Evolutionary conservation across 2,329 filamentous ascomycete genomes (phyloP), one percentile per base, ranked within the genome.

Genomic region (Lasiodiplodia hormozganensis): DNA sequence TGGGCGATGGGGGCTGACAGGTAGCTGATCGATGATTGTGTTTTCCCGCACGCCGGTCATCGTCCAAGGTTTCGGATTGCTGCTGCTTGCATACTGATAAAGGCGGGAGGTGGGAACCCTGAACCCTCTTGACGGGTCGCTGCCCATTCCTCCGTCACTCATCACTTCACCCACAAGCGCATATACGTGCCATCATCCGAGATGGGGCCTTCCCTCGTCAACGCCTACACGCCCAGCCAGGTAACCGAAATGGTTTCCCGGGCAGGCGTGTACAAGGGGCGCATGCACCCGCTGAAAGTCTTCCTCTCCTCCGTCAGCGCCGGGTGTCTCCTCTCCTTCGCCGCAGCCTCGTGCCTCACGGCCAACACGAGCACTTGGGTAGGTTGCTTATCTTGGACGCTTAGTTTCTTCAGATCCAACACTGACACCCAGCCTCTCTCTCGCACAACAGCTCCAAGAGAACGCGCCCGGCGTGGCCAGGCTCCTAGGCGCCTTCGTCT

Each of bases 281-380:
- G 84, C 67, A 87, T 85, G 83, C 79, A 84, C 11, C 75, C 83
- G 4, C 82, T 86, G 72, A 87, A 87, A 70, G 78, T 86, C 51
- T 86, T 87, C 71, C 72, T 85, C 56, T 85, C 83, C 69, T 77
- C 82, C 4, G 80, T 87, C 51, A 83, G 85, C 56, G 85, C 85
- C 4, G 86, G 86, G 0, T 82, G 82, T 67, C 75, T 88, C 6
- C 76, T 88, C 1, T 80, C 83, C 2, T 87, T 88, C 70, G 85
- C 66, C 7, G 57, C 56, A 1, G 66, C 66, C 12, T 68, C 66
- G 23, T 68, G 56, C 23, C 25, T 68, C 6, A 62, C 58, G 6
- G 66, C 66, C 11, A 68, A 68, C 31, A 68, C 66, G 11, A 62
- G 56, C 18, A 28, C 65, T 6, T 67, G 65, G 65, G 65, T 67